These are phyloP conservation scores for Chenopodium album DNA, from an alignment of 148 eudicot genomes.

Conservation along the genomic window DNA sequence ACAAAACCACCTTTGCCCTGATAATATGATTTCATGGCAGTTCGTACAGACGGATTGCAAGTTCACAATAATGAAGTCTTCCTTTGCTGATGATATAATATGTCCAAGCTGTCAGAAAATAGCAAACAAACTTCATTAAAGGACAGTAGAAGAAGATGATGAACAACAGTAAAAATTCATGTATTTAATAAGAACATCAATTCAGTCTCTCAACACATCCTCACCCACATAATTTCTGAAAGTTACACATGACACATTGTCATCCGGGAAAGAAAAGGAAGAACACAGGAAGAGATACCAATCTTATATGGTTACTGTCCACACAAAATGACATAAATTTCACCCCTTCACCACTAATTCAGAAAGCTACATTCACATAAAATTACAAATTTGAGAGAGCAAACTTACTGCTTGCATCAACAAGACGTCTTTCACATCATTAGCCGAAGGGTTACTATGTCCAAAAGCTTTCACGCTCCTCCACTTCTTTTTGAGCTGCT, in stretches of 20 bases:
- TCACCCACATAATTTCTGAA: background rate
- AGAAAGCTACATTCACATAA: background rate
- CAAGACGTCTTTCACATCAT: constrained; percentile 61
- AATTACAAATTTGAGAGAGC: background rate
- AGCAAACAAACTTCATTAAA: background rate
- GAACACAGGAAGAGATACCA: background rate
- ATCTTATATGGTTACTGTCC: background rate
- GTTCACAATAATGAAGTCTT: constrained; percentile 70
- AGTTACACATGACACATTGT: background rate
- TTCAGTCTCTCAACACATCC: background rate
- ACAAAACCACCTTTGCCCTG: constrained; percentile 74
- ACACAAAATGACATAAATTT: background rate
- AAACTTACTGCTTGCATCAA: constrained; percentile 74
- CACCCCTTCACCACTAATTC: background rate
- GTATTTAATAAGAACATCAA: background rate
- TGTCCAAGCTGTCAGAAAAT: constrained; percentile 54
- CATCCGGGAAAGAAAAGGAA: background rate
- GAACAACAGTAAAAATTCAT: background rate
- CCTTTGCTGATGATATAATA: constrained; percentile 52
- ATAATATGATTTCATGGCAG: constrained; percentile 68
- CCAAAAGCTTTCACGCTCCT: constrained; percentile 73
- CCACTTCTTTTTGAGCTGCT: constrained; percentile 43
- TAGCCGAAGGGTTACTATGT: constrained; percentile 51
- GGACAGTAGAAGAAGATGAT: background rate
- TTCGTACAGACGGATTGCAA: constrained; percentile 60